Percentiles rank a stretch among this genome's conserved stretches.
These are phyloP conservation scores for Gamarada debralockiae DNA, from an alignment of 495 filamentous ascomycete genomes.

Conservation along the genomic window DNA sequence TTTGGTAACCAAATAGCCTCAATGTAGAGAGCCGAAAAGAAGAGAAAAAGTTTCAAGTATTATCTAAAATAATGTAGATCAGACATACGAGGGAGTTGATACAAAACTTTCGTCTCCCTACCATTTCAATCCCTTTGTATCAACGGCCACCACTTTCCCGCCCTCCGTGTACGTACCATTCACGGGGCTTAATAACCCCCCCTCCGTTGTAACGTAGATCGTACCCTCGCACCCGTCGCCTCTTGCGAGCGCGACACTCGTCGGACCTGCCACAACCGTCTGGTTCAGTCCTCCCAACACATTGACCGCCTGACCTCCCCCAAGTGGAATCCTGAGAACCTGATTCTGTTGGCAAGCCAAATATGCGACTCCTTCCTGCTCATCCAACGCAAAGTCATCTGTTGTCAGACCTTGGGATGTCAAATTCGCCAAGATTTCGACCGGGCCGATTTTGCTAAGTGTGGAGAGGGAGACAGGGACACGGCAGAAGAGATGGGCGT, in stretches of 20 bases:
- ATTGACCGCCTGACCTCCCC: slow-evolving; percentile 22
- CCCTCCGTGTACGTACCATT: slow-evolving; percentile 15
- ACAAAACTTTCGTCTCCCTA: too few species aligned
- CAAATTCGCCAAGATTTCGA: slow-evolving; percentile 6
- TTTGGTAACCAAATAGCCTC: too few species aligned
- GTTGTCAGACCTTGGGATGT: background rate
- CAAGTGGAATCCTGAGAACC: slow-evolving; percentile 21
- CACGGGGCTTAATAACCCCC: slow-evolving; percentile 2
- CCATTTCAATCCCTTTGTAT: background rate
- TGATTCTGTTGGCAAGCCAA: slow-evolving; percentile 7
- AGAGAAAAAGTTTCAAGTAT: too few species aligned
- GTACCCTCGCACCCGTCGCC: background rate
- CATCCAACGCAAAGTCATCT: slow-evolving; percentile 30
- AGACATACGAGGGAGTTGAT: too few species aligned
- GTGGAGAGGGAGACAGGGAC: slow-evolving; percentile 5
- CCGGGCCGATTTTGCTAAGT: background rate
- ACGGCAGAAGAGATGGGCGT: background rate
- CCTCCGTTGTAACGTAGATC: slow-evolving; percentile 11
- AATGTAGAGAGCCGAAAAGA: too few species aligned
- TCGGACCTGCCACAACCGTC: slow-evolving; percentile 12
- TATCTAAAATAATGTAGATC: too few species aligned
- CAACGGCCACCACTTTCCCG: slow-evolving; percentile 18
- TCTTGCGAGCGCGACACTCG: slow-evolving; percentile 10
- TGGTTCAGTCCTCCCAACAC: slow-evolving; percentile 13
- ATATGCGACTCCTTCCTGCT: slow-evolving; percentile 17